Base-by-base conservation (phyloP, 2,329 filamentous ascomycete genomes). In the Penicillium hordei region DNA sequence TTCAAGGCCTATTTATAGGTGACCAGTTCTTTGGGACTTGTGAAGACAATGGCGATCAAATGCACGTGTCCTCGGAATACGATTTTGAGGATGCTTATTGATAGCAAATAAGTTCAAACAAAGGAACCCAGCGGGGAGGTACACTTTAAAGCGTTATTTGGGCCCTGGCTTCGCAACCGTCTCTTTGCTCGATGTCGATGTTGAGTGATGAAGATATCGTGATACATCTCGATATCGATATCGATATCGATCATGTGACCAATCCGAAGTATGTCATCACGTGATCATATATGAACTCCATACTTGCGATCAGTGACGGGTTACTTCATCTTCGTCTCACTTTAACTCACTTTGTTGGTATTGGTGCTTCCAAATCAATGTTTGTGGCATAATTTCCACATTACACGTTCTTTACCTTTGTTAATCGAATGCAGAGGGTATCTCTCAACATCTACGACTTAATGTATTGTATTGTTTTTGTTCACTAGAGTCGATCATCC, bases 141-240 rank as follows among this genome's bases (percentile, higher is more conserved):
- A 23, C 25, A 29, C 39, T 38, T 44, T 19, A 19, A 15, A 27
- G 10, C 7, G 27, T 31, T 36, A 36, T 43, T 38, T 39, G 7
- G 33, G n/a, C 17, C 38, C 19, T 51, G 31, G 31, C 17, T 31
- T 40, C 31, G 33, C 8, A 19, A 27, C 23, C 21, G 7, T 13
- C 36, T 15, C n/a, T 27, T 49, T 42, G n/a, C 15, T 56, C 7
- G 31, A 39, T 19, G 48, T 36, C 27, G 49, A 27, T 15, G 40
- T 29, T 50, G 29, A 42, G 39, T 29, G 45, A 55, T 42, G 48
- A 54, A 54, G 25, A 56, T 55, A 45, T 48, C 36, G 31, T 40
- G 50, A 17, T 52, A 44, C 27, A 43, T 46, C 21, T 23, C 29
- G 19, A 48, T 36, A 36, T 48, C 45, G 45, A 25, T 46, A 52